Base-by-base conservation (phyloP, 2,329 filamentous ascomycete species). In the Sphaceloma murrayae region DNA sequence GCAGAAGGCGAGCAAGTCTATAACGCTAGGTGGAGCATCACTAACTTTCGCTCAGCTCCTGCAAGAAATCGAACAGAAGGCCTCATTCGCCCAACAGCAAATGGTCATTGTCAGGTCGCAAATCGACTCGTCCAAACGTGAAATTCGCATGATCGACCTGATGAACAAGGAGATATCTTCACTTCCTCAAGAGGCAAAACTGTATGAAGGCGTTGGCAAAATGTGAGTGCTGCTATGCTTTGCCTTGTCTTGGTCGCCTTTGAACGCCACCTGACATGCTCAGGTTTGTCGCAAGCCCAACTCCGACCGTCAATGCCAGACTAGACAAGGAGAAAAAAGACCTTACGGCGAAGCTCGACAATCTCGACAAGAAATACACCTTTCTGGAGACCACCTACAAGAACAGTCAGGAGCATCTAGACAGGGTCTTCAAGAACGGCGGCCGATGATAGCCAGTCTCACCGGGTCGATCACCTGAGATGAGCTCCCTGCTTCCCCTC, bases 201-300 rank as follows among this genome's bases (percentile, higher is more conserved):
- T 94, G 19, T 98, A 96, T 57, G 89, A 96, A 66, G 89, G 89
- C 4, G 82, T 96, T 8, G 91, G 91, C 42, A 98, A 96, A 68
- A 96, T 98, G 91, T 95, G 65, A 57, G 80, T 66, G 36, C 34
- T 21, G n/a, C n/a, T n/a, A n/a, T n/a, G n/a, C n/a, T n/a, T n/a
- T n/a, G n/a, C n/a, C n/a, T n/a, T n/a, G n/a, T n/a, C n/a, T n/a
- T n/a, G n/a, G n/a, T 9, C 29, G 13, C 5, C 6, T 17, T 14
- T 3, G 34, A 21, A 40, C 36, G 36, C 13, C 36, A 40, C 24
- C 46, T 50, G 34, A 49, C 16, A 24, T 18, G 11, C 16, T 13
- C 54, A 96, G 89, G 89, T 98, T 98, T 62, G 80, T 94, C 34
- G 77, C 79, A 43, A 78, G 85, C 45, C 82, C 85, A 9, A 80